Percentiles rank a stretch among this genome's conserved stretches.
Conservation (phyloP, 192 early-diverging fungal species). For the Jimgerdemannia flammicorona region DNA sequence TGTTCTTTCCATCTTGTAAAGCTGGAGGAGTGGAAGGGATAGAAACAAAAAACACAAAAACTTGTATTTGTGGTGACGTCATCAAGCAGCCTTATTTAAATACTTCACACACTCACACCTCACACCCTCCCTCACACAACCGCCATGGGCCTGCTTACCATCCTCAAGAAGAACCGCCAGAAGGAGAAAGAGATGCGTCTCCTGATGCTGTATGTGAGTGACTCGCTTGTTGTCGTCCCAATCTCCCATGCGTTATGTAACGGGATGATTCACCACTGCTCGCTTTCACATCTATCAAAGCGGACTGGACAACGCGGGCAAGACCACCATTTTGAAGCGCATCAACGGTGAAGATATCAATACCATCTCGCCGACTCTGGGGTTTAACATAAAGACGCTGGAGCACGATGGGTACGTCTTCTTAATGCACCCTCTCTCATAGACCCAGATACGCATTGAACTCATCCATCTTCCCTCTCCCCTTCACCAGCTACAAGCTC, state of each 20-base stretch:
- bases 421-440: background rate
- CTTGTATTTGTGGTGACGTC: too few relatives aligned
- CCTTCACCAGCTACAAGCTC: slow-evolving; percentile 18
- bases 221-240: too few relatives aligned
- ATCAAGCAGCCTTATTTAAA: too few relatives aligned
- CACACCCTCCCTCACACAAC: background rate
- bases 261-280: background rate
- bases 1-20: too few relatives aligned
- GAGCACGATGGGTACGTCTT: slow-evolving; percentile 65
- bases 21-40: too few relatives aligned
- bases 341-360: slow-evolving; percentile 92
- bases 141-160: slow-evolving; percentile 90
- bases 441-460: background rate
- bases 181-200: slow-evolving; percentile 95
- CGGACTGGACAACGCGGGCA: slow-evolving; percentile 98
- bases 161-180: slow-evolving; percentile 87
- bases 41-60: too few relatives aligned
- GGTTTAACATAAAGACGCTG: slow-evolving; percentile 97
- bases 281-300: slow-evolving; percentile 25
- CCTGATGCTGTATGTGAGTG: slow-evolving; percentile 69
- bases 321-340: slow-evolving; percentile 95
- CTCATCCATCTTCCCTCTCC: background rate
- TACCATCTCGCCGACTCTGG: slow-evolving; percentile 91
- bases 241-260: background rate
- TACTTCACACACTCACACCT: too few relatives aligned